phyloP scores from a whole-genome alignment of 495 filamentous ascomycete genomes.

The Penicillium canescens region DNA sequence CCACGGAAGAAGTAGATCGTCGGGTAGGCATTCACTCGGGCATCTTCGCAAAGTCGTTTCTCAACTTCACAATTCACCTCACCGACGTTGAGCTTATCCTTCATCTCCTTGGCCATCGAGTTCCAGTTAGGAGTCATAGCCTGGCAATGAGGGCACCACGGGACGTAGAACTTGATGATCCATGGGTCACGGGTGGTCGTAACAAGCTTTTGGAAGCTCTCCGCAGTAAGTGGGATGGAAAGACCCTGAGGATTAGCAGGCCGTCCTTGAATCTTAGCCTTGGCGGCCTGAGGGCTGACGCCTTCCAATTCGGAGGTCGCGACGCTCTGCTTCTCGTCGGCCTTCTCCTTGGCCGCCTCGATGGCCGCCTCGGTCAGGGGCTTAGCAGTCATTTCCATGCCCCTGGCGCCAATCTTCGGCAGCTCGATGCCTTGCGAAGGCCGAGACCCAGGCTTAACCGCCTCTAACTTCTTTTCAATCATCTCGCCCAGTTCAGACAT shows the following conservation, averaged over 20 bases:
- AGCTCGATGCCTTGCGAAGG: conserved; percentile 61
- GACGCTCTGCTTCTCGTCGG: conserved; percentile 9
- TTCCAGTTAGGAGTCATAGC: conserved; percentile 88
- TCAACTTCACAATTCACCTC: conserved; percentile 95
- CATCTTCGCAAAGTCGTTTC: conserved; percentile 84
- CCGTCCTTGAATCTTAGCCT: conserved; percentile 43
- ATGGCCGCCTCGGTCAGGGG: conserved; percentile 34
- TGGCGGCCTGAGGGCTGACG: conserved; percentile 22
- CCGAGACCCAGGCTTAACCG: conserved; percentile 75
- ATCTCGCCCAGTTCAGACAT: conserved; percentile 63
- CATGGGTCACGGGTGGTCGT: conserved; percentile 87
- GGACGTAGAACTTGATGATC: conserved; percentile 99
- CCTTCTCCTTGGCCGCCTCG: conserved; percentile 44
- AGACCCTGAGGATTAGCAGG: conserved; percentile 72
- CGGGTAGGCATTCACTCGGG: conserved; percentile 73
- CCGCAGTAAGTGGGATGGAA: conserved; percentile 74
- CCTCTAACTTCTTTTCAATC: conserved; percentile 77
- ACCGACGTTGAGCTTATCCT: conserved; percentile 83
- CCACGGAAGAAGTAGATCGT: conserved; percentile 93
- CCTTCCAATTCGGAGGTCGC: conserved; percentile 29
- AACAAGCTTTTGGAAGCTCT: conserved; percentile 83
- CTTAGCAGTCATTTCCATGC: conserved; percentile 48
- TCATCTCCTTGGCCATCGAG: conserved; percentile 86
- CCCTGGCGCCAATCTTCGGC: conserved; percentile 57
- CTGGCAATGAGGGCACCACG: conserved; percentile 96